Evolutionary conservation across 2,329 filamentous ascomycete species (phyloP), one percentile per base, ranked within the genome.

Genomic region (Neofusicoccum parvum): DNA sequence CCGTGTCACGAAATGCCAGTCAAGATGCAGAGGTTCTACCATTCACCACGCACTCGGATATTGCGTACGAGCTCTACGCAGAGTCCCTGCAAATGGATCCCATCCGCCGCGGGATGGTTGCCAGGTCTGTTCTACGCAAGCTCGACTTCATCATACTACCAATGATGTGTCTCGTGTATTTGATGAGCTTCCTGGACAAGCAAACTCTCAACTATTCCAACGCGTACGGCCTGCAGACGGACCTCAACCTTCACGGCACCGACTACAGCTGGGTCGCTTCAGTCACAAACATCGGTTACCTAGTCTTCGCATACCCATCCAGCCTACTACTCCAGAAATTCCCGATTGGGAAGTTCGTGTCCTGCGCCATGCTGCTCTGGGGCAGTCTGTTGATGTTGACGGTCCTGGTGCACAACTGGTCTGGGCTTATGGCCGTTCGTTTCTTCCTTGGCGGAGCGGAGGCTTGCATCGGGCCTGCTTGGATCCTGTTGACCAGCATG

Each of bases 401-500:
- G 3, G 27, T 50, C 10, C 23, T 50, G 48, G 48, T 50, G 48
- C 48, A 23, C 27, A 49, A 49, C 20, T 49, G 46, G 46, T 49
- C 46, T 32, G 27, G 27, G 6, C 5, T 32, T 32, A 79, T 79
- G 0, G 72, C 79, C 0, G 81, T 79, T 68, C 51, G 51, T 17
- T 54, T 54, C 51, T 54, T 54, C 34, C 37, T 43, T 20, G 53
- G 37, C 14, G 37, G 79, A 0, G 82, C 84, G 17, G 82, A 85
- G 69, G 80, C 81, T 0, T 78, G 80, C 0, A 81, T 85, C 7
- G 82, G 81, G 0, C 81, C 83, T 0, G 80, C 80, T 12, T 83
- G 83, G 62, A 83, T 84, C 78, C 78, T 85, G 75, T 80, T 84
- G 39, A 79, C 83, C 1, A 74, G 78, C 3, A 82, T 83, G 76